phyloP scores from a whole-genome alignment of 805 yeast genomes.

The Candida morakotiae region DNA sequence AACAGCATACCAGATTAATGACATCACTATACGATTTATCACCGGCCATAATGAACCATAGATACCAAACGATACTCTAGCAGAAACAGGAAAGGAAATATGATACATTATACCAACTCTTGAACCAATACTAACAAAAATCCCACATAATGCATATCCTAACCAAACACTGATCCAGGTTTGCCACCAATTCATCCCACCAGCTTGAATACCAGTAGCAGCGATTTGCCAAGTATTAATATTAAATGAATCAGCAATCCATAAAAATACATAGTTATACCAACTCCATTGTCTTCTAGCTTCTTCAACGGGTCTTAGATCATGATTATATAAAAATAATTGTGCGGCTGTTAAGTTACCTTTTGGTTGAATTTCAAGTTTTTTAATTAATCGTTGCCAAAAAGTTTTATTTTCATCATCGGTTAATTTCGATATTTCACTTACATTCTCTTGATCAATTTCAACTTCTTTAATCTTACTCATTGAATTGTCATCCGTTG shows the following conservation, averaged over 20 bases:
- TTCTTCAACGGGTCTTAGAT: conserved; percentile 73
- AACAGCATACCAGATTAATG: conserved; percentile 83
- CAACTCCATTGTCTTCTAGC: conserved; percentile 80
- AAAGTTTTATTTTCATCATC: not conserved
- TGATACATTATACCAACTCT: conserved; percentile 80
- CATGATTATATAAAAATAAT: conserved; percentile 67
- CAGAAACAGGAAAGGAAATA: conserved; percentile 78
- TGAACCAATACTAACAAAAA: conserved; percentile 67
- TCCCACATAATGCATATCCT: conserved; percentile 72
- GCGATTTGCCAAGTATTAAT: conserved; percentile 92
- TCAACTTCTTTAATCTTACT: not conserved
- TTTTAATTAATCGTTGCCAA: conserved; percentile 1
- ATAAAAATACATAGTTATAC: conserved; percentile 74
- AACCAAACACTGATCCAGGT: conserved; percentile 87
- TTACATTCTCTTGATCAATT: not conserved
- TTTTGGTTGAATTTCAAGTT: conserved; percentile 14
- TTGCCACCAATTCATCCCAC: conserved; percentile 87
- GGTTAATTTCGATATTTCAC: not conserved
- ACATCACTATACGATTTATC: conserved; percentile 82
- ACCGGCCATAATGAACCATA: conserved; percentile 89
- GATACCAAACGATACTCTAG: conserved; percentile 80
- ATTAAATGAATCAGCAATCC: conserved; percentile 90
- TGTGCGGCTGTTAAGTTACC: conserved; percentile 49
- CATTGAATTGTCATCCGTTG: too few relatives aligned
- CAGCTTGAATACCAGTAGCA: conserved; percentile 68